Percentiles rank a stretch among this genome's conserved stretches.
These are phyloP conservation scores for Trypanosoma grayi DNA, from an alignment of 208 protist species.

Conservation along the genomic window DNA sequence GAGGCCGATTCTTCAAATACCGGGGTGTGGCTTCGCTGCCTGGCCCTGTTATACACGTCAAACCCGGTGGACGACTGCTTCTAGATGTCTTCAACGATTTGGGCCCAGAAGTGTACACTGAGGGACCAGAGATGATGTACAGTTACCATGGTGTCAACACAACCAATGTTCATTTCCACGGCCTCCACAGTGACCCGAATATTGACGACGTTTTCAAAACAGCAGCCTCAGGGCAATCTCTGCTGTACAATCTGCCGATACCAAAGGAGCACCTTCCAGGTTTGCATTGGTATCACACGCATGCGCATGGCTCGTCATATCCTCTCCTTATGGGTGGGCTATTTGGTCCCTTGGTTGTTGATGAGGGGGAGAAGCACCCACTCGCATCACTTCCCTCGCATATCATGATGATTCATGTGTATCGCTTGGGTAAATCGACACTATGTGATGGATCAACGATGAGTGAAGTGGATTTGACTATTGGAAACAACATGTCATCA, in stretches of 20 bases:
- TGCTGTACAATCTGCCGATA: slow-evolving; percentile 70
- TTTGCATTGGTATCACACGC: slow-evolving; percentile 86
- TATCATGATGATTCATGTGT: slow-evolving; percentile 75
- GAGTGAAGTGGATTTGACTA: slow-evolving; percentile 38
- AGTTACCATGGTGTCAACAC: slow-evolving; percentile 67
- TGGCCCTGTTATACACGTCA: slow-evolving; percentile 61
- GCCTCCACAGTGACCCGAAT: slow-evolving; percentile 66
- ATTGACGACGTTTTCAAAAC: slow-evolving; percentile 72
- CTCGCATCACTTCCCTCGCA: slow-evolving; percentile 37
- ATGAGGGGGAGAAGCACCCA: slow-evolving; percentile 22
- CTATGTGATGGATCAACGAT: slow-evolving; percentile 65
- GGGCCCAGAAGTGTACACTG: slow-evolving; percentile 22
- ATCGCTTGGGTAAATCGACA: slow-evolving; percentile 44
- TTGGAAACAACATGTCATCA: slow-evolving; percentile 46
- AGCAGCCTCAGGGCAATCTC: slow-evolving; percentile 32
- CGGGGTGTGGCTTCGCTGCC: slow-evolving; percentile 43
- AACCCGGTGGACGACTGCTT: slow-evolving; percentile 64
- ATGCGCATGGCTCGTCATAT: slow-evolving; percentile 74
- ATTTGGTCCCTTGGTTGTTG: slow-evolving; percentile 77
- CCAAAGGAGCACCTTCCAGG: slow-evolving; percentile 70
- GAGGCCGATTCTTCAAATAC: slow-evolving; percentile 57
- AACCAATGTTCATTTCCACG: slow-evolving; percentile 86
- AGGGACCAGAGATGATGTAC: slow-evolving; percentile 26
- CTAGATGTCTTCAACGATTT: slow-evolving; percentile 64
- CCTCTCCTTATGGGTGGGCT: slow-evolving; percentile 77